Evolutionary conservation across 352 stramenopile species (phyloP).

Genomic region (Phytophthora crassamura): DNA sequence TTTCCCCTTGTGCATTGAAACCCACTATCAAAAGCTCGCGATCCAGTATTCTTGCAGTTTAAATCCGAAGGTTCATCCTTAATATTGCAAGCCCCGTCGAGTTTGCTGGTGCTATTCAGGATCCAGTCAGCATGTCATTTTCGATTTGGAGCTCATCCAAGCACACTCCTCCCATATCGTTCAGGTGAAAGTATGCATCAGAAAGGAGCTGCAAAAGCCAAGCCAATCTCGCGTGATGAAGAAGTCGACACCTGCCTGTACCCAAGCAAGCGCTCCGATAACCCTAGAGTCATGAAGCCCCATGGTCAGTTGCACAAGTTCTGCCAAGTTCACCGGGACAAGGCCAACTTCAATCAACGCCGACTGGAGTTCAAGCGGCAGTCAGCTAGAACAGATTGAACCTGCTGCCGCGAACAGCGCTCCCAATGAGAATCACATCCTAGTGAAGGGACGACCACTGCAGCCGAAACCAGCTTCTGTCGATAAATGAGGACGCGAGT

Average conservation of each 20-base stretch:
- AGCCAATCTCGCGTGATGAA: not conserved
- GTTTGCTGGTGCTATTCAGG: not conserved
- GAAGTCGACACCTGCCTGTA: conserved; percentile 33
- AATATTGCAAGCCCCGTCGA: not conserved
- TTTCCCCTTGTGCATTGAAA: too few relatives aligned
- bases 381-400: conserved; percentile 5
- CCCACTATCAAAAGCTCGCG: too few relatives aligned
- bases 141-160: conserved; percentile 11
- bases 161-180: not conserved
- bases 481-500: not conserved
- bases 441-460: not conserved
- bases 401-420: not conserved
- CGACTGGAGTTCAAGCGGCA: conserved; percentile 18
- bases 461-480: not conserved
- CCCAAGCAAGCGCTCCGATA: conserved; percentile 48
- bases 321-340: conserved; percentile 24
- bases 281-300: conserved; percentile 44
- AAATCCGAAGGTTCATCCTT: too few relatives aligned
- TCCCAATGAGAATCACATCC: not conserved
- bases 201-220: not conserved
- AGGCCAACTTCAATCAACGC: conserved; percentile 38
- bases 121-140: not conserved
- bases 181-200: conserved; percentile 9
- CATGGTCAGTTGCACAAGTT: conserved; percentile 46
- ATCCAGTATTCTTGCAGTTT: too few relatives aligned